Percentiles rank a stretch among this genome's conserved stretches.
These are phyloP conservation scores for Zymoseptoria crescenta DNA, from an alignment of 2,329 filamentous ascomycete genomes.

Conservation along the genomic window DNA sequence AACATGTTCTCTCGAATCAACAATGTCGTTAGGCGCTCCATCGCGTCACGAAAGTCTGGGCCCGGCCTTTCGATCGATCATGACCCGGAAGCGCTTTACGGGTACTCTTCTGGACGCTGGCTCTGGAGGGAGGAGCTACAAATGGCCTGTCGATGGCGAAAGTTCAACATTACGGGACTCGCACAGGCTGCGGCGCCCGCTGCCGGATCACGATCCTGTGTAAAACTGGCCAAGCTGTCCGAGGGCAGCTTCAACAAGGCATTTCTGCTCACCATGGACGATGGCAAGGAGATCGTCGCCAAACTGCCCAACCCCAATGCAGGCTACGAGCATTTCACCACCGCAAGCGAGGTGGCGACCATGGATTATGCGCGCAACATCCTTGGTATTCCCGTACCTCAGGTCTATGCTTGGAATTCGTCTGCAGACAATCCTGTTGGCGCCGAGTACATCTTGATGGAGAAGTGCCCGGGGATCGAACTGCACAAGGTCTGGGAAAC, in stretches of 20 bases:
- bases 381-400: slow-evolving; percentile 5
- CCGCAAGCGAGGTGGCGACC: slow-evolving; percentile 22
- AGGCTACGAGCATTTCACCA: slow-evolving; percentile 29
- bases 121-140: slow-evolving; percentile 6
- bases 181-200: slow-evolving; percentile 21
- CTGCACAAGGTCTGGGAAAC: slow-evolving; percentile 2
- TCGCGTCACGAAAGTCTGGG: neutral
- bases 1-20: neutral
- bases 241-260: slow-evolving; percentile 32
- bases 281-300: slow-evolving; percentile 29
- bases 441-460: slow-evolving; percentile 9
- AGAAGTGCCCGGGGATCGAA: slow-evolving; percentile 1
- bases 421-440: slow-evolving; percentile 2
- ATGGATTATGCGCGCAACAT: slow-evolving; percentile 5
- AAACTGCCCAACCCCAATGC: slow-evolving; percentile 34
- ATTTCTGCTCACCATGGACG: slow-evolving; percentile 31
- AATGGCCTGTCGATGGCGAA: slow-evolving; percentile 11
- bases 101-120: slow-evolving; percentile 4
- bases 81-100: slow-evolving; percentile 3
- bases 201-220: slow-evolving; percentile 22
- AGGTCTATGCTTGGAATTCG: slow-evolving; percentile 6
- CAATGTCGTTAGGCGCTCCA: slow-evolving; percentile 1
- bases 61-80: neutral
- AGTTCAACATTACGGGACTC: slow-evolving; percentile 28
- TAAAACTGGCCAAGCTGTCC: slow-evolving; percentile 23